phyloP scores from a whole-genome alignment of 768 basidiomycete genomes.

The Termitomyces sp. region DNA sequence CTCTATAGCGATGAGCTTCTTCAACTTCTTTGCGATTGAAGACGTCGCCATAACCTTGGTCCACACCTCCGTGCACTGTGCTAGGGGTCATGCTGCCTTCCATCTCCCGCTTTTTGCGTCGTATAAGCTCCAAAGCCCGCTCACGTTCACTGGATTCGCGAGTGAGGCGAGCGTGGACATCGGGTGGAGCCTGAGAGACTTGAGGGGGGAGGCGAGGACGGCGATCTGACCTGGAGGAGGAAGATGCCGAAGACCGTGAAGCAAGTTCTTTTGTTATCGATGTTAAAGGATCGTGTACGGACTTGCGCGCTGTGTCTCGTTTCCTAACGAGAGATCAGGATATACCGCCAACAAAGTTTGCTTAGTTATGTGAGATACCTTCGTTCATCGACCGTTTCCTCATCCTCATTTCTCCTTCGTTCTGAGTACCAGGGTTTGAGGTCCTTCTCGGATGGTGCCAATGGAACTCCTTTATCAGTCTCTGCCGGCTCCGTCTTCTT shows the following conservation, averaged over 20 bases:
- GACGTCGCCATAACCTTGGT: conserved; percentile 57
- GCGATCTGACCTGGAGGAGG: conserved; percentile 13
- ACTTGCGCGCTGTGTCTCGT: conserved; percentile 60
- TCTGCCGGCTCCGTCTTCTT: conserved; percentile 44
- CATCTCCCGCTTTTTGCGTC: conserved; percentile 58
- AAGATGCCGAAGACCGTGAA: conserved; percentile 23
- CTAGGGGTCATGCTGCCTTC: conserved; percentile 66
- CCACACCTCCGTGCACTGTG: conserved; percentile 47
- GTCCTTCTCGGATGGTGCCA: conserved; percentile 73
- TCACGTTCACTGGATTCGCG: conserved; percentile 74
- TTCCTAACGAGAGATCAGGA: conserved; percentile 30
- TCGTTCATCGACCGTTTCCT: conserved; percentile 20
- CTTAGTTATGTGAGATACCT: conserved; percentile 22
- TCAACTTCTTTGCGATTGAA: conserved; percentile 69
- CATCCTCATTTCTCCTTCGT: conserved; percentile 6
- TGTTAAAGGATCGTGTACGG: conserved; percentile 64
- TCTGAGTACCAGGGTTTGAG: conserved; percentile 76
- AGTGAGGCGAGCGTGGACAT: conserved; percentile 52
- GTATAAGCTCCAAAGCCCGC: conserved; percentile 67
- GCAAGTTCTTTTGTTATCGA: conserved; percentile 66
- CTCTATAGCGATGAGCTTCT: conserved; percentile 54
- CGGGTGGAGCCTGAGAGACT: conserved; percentile 26
- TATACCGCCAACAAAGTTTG: background rate
- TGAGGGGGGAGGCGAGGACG: conserved; percentile 13
- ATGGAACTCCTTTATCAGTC: conserved; percentile 64